phyloP scores from a whole-genome alignment of 2,329 filamentous ascomycete species.

The Hawksworthiomyces lignivorus region DNA sequence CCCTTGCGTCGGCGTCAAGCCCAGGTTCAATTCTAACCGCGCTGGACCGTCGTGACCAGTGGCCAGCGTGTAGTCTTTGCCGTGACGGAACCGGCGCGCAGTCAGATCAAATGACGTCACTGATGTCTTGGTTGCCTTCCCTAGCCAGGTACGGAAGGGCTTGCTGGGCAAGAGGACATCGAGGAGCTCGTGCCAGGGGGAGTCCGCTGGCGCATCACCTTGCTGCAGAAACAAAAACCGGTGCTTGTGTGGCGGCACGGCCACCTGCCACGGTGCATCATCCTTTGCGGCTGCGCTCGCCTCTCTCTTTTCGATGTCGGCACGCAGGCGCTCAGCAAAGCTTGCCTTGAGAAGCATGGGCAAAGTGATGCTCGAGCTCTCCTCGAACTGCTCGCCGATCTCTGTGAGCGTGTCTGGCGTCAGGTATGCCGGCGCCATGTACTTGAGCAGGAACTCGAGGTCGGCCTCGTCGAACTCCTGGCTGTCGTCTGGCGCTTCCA shows the following conservation, averaged over 20 bases:
- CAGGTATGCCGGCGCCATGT: conserved; percentile 82
- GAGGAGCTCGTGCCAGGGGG: conserved; percentile 68
- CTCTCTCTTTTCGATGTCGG: conserved; percentile 63
- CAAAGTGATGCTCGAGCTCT: conserved; percentile 77
- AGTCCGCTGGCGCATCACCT: conserved; percentile 33
- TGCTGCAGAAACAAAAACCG: conserved; percentile 76
- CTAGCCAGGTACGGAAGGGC: conserved; percentile 85
- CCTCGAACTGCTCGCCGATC: conserved; percentile 69
- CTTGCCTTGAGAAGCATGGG: conserved; percentile 70
- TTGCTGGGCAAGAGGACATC: conserved; percentile 75
- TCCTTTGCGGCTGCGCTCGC: conserved; percentile 36
- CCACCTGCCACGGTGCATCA: conserved; percentile 64
- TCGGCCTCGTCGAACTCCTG: conserved; percentile 62
- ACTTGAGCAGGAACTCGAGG: conserved; percentile 82
- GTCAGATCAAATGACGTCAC: conserved; percentile 69
- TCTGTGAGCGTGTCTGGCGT: conserved; percentile 86
- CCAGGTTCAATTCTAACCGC: conserved; percentile 78
- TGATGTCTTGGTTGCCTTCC: conserved; percentile 68
- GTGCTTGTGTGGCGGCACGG: conserved; percentile 89
- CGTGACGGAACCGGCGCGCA: conserved; percentile 79
- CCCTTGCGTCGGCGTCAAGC: conserved; percentile 74
- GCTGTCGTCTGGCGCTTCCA: conserved; percentile 20
- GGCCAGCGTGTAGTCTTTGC: conserved; percentile 86
- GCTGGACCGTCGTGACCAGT: conserved; percentile 73
- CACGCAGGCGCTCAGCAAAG: conserved; percentile 64